Evolutionary conservation across 1,284 basidiomycete species (phyloP), one percentile per base, ranked within the genome.

Genomic region (Malassezia restricta): DNA sequence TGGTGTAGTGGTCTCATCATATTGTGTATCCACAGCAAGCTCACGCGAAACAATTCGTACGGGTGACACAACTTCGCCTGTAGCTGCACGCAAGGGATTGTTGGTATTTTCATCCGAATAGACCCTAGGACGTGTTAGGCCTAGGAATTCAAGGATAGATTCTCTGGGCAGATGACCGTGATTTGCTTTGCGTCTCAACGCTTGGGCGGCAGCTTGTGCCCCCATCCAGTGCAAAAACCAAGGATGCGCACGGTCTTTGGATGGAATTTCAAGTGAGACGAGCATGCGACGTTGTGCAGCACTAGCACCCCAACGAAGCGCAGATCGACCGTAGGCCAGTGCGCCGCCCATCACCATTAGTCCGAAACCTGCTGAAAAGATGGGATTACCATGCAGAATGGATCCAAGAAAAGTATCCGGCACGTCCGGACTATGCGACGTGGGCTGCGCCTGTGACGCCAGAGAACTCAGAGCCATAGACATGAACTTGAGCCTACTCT

Each of bases 141-240:
- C 66, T 12, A 68, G 47, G 40, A 71, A 65, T 45, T 64, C 64
- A 31, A 62, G 43, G 8, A 66, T 12, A 5, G 63, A 59, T 33
- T 71, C 66, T 27, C 60, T 61, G 30, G 61, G 53, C 11, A 53
- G 59, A 42, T 62, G 54, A 41, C 64, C 61, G 5, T 65, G 54
- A 24, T 66, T 39, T 1, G 66, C 68, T 8, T 57, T 49, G 27
- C 66, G 47, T 6, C 68, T 56, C 58, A 70, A 61, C 29, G 63
- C 62, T 32, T 72, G 71, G 0, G 71, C 66, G 33, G 76, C 48
- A 12, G 69, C 68, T 52, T 72, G 75, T 1, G 71, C 80, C 3
- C 89, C 83, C 86, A 98, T 89, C 94, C 94, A 99, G 57, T 86
- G 79, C 29, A 99, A 81, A 74, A 98, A 92, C 91, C 94, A 98